Base-by-base conservation (phyloP, 2,329 filamentous ascomycete genomes). In the Phoma herbarum region DNA sequence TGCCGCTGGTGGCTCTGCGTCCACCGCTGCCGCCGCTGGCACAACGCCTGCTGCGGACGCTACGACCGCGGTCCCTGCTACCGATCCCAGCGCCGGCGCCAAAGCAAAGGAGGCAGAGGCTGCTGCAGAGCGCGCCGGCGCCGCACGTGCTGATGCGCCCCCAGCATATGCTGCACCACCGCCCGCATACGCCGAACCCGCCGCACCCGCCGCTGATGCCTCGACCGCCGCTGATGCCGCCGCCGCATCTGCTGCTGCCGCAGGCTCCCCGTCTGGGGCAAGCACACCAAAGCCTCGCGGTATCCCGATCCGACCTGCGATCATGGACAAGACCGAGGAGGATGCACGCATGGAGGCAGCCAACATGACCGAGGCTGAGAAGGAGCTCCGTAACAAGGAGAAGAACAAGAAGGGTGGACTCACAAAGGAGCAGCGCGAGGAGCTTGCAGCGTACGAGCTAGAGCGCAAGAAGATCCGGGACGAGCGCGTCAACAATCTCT, bases 331-430 rank as follows among this genome's bases (percentile, higher is more conserved):
- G 67, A 91, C 92, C 6, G 91, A 96, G 73, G 91, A 96, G 66
- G 87, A 91, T 12, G 85, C 86, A 28, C 85, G 86, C 22, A 83
- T 89, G 70, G 83, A 86, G 64, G 85, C 87, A 41, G 85, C 86
- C 26, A 88, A 85, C 29, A 81, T 91, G 71, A 88, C 86, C 0
- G 85, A 88, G 52, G 90, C 93, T 52, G 88, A 94, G 75, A 90
- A 91, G 70, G 88, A 90, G 65, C 78, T 93, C 57, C 85, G 89
- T 49, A 90, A 88, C 76, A 92, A 91, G 81, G 89, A 92, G 77
- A 95, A 96, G 85, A 96, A 94, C 82, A 96, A 95, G 84, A 96
- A 95, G 84, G 88, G 86, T 11, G 90, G 90, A 0, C 80, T 99
- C 57, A 88, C 87, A 60, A 96, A 95, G 80, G 95, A 98, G 78